Base-by-base conservation (phyloP, 345 rosid species). In the Syzygium oleosum region DNA sequence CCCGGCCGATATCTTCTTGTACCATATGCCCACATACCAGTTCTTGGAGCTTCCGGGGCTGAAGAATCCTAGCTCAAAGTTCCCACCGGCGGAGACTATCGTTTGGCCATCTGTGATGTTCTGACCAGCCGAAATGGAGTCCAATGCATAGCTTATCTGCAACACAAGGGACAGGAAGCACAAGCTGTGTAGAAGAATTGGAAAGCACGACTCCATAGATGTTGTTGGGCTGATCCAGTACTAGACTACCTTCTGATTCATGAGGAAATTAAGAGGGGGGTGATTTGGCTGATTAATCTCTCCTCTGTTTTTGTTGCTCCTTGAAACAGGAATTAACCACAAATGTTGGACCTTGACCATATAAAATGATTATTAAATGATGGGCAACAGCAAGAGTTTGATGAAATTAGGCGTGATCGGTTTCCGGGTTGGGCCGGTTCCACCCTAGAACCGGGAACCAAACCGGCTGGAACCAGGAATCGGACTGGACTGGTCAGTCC, bases 61-160 rank as follows among this genome's bases (percentile, higher is more conserved):
- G 86, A 92, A 92, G 88, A 92, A 90, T 6, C 94, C 94, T 5
- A 92, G 89, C 88, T 89, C 92, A 34, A 90, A 92, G n/a, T 15
- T 54, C 68, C 77, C 88, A 0, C 78, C 58, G 1, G 88, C 14
- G 1, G 90, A 89, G 46, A 87, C 77, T 22, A 89, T 51, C 8
- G 88, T 88, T 21, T 88, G 87, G 43, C 73, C 87, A 22, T 85
- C 89, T 68, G 55, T 68, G 65, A 88, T 41, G 85, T 84, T 21
- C 63, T 52, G 85, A 54, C 49, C 41, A 12, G 85, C 41, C 5
- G 65, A 23, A 12, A 88, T 88, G 68, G 68, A 63, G 87, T 88
- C 87, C 27, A 5, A 9, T 17, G 89, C 84, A 29, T 34, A 59
- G 78, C 87, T 10, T 10, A 17, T 73, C 49, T 38, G 49, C 80